Evolutionary conservation across 371 early-diverging fungal genomes (phyloP).

Genomic region (Mucor sp.): DNA sequence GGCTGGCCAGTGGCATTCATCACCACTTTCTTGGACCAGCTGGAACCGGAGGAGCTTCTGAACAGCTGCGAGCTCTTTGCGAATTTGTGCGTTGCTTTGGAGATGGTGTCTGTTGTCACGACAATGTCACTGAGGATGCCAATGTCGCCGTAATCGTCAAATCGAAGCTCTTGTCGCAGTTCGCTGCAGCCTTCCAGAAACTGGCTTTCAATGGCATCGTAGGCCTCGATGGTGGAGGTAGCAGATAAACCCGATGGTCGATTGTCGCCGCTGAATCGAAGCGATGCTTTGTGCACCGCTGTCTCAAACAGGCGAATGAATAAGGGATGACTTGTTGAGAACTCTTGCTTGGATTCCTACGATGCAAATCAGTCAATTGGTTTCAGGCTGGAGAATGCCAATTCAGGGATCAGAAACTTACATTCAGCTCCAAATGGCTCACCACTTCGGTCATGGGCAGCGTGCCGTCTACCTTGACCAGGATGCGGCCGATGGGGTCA

Average conservation of each 20-base stretch:
- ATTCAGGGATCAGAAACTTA: slow-evolving; percentile 8
- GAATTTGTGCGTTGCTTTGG: not conserved
- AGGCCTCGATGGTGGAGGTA: slow-evolving; percentile 6
- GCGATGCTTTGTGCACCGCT: slow-evolving; percentile 11
- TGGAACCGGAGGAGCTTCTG: not conserved
- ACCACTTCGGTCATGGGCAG: slow-evolving; percentile 38
- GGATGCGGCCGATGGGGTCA: slow-evolving; percentile 34
- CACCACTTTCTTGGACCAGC: slow-evolving; percentile 3
- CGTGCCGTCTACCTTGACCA: slow-evolving; percentile 47
- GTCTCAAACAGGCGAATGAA: slow-evolving; percentile 32
- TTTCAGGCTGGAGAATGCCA: not conserved
- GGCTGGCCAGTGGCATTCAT: not conserved
- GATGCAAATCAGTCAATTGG: not conserved
- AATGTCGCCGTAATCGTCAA: slow-evolving; percentile 23
- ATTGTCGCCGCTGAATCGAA: slow-evolving; percentile 1
- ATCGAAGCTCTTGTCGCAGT: slow-evolving; percentile 29
- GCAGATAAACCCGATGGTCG: slow-evolving; percentile 11
- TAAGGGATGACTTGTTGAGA: slow-evolving; percentile 27
- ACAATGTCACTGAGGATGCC: slow-evolving; percentile 45
- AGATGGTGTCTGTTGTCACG: slow-evolving; percentile 32
- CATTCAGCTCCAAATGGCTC: slow-evolving; percentile 23
- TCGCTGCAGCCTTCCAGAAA: slow-evolving; percentile 32
- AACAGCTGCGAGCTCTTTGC: not conserved
- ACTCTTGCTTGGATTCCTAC: slow-evolving; percentile 15
- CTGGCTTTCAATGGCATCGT: slow-evolving; percentile 12